Conservation (phyloP, 345 rosid species). For the Aethionema arabicum region DNA sequence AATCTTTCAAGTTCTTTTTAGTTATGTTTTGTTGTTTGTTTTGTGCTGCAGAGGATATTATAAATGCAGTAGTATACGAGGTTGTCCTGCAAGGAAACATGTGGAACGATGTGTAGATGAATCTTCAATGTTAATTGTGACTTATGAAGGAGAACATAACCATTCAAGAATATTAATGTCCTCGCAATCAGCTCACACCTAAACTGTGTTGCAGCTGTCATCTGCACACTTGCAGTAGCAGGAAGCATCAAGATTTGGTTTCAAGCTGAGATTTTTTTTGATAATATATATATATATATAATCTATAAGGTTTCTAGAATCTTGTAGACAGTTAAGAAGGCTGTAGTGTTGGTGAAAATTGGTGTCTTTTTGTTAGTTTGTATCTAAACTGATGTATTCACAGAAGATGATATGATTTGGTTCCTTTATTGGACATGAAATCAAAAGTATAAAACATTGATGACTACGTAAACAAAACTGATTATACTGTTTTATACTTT, state of each 20-base stretch:
- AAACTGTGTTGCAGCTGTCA: slow-evolving; percentile 18
- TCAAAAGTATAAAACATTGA: background rate
- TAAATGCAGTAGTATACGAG: slow-evolving; percentile 77
- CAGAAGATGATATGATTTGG: slow-evolving; percentile 40
- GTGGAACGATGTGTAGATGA: slow-evolving; percentile 80
- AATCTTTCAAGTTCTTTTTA: too few species aligned
- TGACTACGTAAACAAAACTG: too few species aligned
- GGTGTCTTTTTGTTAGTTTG: slow-evolving; percentile 2
- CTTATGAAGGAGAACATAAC: slow-evolving; percentile 78
- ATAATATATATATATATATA: background rate
- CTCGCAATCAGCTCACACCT: slow-evolving; percentile 59
- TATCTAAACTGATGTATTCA: slow-evolving; percentile 17
- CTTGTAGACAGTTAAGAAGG: background rate
- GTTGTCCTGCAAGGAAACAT: slow-evolving; percentile 86
- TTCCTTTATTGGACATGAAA: slow-evolving; percentile 13
- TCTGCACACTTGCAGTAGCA: slow-evolving; percentile 20
- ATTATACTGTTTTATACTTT: too few species aligned
- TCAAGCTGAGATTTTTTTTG: background rate
- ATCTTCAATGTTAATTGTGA: slow-evolving; percentile 71
- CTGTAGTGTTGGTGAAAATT: background rate
- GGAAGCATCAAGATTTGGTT: slow-evolving; percentile 17
- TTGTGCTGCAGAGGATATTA: slow-evolving; percentile 72
- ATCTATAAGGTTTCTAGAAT: background rate
- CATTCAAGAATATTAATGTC: slow-evolving; percentile 53
- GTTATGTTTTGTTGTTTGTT: background rate